phyloP scores from a whole-genome alignment of 1,284 basidiomycete genomes.

The Sanghuangporus weigelae region DNA sequence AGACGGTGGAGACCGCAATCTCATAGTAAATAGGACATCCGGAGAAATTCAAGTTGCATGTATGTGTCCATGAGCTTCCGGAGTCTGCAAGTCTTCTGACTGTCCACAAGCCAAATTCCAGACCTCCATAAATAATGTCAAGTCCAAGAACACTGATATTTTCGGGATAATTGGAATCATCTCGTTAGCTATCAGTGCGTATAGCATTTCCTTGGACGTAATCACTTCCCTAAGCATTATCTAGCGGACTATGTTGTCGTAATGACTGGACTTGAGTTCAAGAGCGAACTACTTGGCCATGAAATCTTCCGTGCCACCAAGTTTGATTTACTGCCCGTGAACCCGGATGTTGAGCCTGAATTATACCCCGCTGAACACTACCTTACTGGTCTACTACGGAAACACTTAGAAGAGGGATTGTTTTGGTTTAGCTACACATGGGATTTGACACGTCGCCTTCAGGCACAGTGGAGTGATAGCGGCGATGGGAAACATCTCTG shows the following conservation, averaged over 20 bases:
- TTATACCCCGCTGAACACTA: constrained; percentile 87
- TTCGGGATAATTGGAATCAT: constrained; percentile 81
- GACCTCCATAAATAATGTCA: constrained; percentile 2
- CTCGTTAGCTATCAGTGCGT: constrained; percentile 79
- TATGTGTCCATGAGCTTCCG: constrained; percentile 29
- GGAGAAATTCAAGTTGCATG: constrained; percentile 69
- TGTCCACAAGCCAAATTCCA: constrained; percentile 10
- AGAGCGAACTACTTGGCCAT: constrained; percentile 77
- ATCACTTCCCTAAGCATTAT: constrained; percentile 14
- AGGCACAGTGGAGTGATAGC: constrained; percentile 69
- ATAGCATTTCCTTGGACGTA: not conserved
- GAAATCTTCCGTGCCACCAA: constrained; percentile 88
- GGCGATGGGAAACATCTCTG: constrained; percentile 58
- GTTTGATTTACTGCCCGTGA: constrained; percentile 88
- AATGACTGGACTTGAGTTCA: constrained; percentile 79
- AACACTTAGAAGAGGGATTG: constrained; percentile 75
- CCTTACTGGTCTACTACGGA: constrained; percentile 80
- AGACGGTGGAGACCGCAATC: constrained; percentile 55
- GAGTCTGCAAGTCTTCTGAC: not conserved
- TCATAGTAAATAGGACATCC: constrained; percentile 66
- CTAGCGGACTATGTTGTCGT: constrained; percentile 91
- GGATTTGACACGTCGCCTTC: constrained; percentile 86
- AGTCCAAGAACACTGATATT: constrained; percentile 6
- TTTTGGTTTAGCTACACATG: constrained; percentile 92
- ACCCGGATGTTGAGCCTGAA: constrained; percentile 58